Conservation (phyloP, 139 green algal species). For the Chlorella sp. region DNA sequence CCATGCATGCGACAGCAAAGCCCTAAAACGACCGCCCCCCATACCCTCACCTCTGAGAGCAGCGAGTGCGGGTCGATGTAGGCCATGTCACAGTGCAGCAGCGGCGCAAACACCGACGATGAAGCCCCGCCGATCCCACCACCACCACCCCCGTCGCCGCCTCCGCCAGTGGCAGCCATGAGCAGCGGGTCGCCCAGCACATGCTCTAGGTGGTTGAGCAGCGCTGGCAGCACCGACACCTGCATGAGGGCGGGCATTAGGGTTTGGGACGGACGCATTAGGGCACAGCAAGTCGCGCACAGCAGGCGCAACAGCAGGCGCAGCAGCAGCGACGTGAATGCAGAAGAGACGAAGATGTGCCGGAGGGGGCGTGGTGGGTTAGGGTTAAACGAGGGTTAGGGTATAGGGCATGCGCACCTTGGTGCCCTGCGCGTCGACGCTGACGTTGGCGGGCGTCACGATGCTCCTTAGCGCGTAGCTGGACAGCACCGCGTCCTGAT, state of each 20-base stretch:
- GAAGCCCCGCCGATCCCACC: no score
- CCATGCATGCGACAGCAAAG: no score
- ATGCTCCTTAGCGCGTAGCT: constrained; percentile 32
- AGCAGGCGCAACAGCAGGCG: no score
- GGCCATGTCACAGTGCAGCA: constrained; percentile 39
- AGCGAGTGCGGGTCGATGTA: constrained; percentile 47
- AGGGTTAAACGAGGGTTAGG: neutral
- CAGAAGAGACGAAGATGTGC: no score
- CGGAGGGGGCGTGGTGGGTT: neutral
- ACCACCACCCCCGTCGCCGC: no score
- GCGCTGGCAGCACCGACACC: constrained; percentile 39
- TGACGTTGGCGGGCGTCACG: constrained; percentile 36
- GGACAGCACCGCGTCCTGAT: constrained; percentile 28
- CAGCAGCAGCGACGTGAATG: no score
- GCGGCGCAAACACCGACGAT: neutral
- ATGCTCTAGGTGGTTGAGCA: constrained; percentile 49
- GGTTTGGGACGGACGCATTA: no score
- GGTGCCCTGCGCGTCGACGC: constrained; percentile 32
- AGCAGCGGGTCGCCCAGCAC: constrained; percentile 15
- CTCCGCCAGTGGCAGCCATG: neutral
- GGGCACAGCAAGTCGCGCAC: no score
- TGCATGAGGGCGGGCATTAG: no score
- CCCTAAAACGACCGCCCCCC: no score
- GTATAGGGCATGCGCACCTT: constrained; percentile 21
- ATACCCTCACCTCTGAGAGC: constrained; percentile 18